Conservation (phyloP, 1,139 yeast genomes). For the Hyphopichia wangnamkhiaoensis region DNA sequence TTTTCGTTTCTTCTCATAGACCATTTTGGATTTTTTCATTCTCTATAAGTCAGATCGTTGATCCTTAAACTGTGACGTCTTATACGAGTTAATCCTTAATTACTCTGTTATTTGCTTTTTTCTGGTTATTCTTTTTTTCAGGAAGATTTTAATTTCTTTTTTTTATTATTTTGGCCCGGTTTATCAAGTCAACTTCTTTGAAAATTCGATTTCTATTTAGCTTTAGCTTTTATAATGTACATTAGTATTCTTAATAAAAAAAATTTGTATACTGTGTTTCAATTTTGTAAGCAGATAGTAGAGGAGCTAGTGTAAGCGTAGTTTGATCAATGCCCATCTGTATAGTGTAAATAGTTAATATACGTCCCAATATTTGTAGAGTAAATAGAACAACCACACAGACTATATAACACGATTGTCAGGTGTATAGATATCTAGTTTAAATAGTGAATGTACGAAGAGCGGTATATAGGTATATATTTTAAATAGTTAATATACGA, state of each 20-base stretch:
- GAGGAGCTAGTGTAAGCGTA: too few relatives aligned
- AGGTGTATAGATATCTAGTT: not conserved
- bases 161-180: not conserved
- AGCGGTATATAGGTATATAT: not conserved
- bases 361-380: constrained; percentile 1
- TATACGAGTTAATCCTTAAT: too few relatives aligned
- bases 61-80: too few relatives aligned
- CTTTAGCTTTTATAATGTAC: not conserved
- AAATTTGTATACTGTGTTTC: not conserved
- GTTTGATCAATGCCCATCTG: too few relatives aligned
- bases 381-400: not conserved
- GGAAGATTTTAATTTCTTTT: too few relatives aligned
- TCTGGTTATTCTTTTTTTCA: not conserved
- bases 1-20: not conserved
- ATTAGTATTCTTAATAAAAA: not conserved
- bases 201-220: not conserved
- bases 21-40: not conserved
- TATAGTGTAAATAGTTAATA: constrained; percentile 1
- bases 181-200: too few relatives aligned
- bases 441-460: not conserved
- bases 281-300: too few relatives aligned
- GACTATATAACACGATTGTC: not conserved
- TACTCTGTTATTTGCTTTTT: not conserved
- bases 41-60: not conserved
- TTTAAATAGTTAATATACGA: not conserved